These are phyloP conservation scores for Tilletia caries DNA, from an alignment of 1,284 basidiomycete genomes.

Conservation along the genomic window DNA sequence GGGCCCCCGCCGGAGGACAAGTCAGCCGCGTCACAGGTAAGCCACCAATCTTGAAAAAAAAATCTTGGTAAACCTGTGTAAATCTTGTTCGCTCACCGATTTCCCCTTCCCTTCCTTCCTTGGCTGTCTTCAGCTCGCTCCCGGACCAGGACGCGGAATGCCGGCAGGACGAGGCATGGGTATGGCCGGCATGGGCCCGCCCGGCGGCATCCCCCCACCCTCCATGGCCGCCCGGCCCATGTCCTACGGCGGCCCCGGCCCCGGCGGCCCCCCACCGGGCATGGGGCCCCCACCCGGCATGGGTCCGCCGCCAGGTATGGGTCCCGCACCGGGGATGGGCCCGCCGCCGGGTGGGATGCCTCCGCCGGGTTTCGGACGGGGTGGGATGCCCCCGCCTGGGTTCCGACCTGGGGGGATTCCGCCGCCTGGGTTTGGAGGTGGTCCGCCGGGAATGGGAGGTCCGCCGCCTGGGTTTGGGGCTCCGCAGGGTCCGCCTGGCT, in stretches of 20 bases:
- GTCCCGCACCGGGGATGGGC: conserved; percentile 8
- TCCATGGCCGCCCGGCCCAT: conserved; percentile 35
- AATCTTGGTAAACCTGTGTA: too few species aligned
- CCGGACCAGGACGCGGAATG: conserved; percentile 87
- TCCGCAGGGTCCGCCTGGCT: conserved; percentile 13
- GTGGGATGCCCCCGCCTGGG: conserved; percentile 46
- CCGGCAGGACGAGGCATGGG: conserved; percentile 97
- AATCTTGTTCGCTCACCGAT: too few species aligned
- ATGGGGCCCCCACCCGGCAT: conserved; percentile 26
- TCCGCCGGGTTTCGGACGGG: conserved; percentile 7
- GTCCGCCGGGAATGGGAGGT: conserved; percentile 19
- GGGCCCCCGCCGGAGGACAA: conserved; percentile 91
- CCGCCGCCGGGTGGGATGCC: conserved; percentile 46
- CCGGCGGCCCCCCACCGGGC: conserved; percentile 55
- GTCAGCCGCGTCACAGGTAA: conserved; percentile 74
- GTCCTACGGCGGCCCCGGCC: conserved; percentile 61
- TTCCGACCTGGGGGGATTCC: conserved; percentile 32
- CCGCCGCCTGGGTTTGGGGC: conserved; percentile 15
- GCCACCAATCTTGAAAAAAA: conserved; percentile 21
- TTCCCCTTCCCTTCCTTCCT: conserved; percentile 22
- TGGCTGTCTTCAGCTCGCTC: conserved; percentile 64
- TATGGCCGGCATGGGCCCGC: conserved; percentile 59
- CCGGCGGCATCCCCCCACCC: conserved; percentile 61
- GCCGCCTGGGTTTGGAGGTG: conserved; percentile 27
- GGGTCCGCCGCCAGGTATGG: conserved; percentile 13